Percentiles rank a stretch among this genome's conserved stretches.
Conservation (phyloP, 176 grass and related monocot species). For the Triticum monococcum region DNA sequence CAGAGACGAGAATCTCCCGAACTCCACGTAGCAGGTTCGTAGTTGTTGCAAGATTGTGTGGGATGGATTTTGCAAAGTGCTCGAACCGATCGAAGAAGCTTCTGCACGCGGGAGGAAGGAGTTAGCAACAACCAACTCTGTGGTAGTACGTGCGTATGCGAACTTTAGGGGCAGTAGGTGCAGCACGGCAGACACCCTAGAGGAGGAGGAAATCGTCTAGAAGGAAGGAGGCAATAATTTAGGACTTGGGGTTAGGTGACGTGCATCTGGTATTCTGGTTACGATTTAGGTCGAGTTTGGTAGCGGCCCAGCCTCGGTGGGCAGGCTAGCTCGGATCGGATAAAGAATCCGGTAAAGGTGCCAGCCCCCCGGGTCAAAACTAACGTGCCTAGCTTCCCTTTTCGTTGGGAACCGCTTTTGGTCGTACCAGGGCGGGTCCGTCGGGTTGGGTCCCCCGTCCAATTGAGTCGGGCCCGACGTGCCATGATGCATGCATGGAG, state of each 20-base stretch:
- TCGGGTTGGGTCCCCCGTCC: no score
- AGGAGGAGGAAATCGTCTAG: not conserved
- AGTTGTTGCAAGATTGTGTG: no score
- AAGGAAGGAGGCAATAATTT: constrained; percentile 34
- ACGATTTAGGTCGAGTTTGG: constrained; percentile 45
- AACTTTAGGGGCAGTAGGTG: constrained; percentile 15
- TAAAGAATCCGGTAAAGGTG: not conserved
- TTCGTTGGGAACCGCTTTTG: constrained; percentile 7
- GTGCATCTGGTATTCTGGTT: constrained; percentile 25
- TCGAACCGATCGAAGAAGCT: no score
- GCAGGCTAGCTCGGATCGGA: not conserved
- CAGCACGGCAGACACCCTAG: not conserved
- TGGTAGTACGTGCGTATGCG: no score
- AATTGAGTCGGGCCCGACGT: not conserved
- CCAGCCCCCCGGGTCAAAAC: constrained; percentile 17
- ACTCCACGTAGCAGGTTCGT: no score
- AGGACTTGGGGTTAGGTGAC: constrained; percentile 28
- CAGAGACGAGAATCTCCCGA: no score
- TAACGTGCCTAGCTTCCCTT: constrained; percentile 27
- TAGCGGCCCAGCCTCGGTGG: not conserved
- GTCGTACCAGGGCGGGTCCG: not conserved
- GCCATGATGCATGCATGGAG: no score
- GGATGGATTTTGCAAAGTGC: no score
- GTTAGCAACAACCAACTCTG: not conserved
- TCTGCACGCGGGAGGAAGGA: no score